These are phyloP conservation scores for Teunomyces funiuensis DNA, from an alignment of 805 yeast species.

Conservation along the genomic window DNA sequence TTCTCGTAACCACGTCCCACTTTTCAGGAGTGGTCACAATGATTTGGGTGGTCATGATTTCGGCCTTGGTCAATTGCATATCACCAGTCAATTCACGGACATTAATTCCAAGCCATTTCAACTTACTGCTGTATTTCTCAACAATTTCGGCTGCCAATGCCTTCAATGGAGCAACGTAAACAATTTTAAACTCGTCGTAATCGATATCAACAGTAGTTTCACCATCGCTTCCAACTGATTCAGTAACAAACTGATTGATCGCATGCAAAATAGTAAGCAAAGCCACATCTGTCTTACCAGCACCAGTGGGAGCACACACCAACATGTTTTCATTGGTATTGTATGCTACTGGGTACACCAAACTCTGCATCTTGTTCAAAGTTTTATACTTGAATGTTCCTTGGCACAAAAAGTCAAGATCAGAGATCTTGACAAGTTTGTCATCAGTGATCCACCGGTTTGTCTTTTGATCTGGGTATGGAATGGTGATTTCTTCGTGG, in stretches of 20 bases:
- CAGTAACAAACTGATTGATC: conserved; percentile 66
- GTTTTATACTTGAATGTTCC: conserved; percentile 83
- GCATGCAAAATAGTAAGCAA: conserved; percentile 76
- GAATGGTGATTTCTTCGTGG: conserved; percentile 82
- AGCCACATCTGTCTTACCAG: conserved; percentile 96
- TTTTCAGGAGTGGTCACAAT: conserved; percentile 95
- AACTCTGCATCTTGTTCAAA: conserved; percentile 83
- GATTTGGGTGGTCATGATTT: conserved; percentile 77
- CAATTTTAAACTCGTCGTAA: conserved; percentile 82
- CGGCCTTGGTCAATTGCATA: conserved; percentile 84
- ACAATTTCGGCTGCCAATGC: conserved; percentile 97
- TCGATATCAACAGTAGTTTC: conserved; percentile 61
- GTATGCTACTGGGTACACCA: conserved; percentile 90
- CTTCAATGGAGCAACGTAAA: conserved; percentile 90
- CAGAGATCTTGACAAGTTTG: conserved; percentile 54
- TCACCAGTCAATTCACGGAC: conserved; percentile 94
- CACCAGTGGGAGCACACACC: conserved; percentile 97
- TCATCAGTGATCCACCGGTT: conserved; percentile 44
- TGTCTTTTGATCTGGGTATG: conserved; percentile 57
- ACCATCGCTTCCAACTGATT: conserved; percentile 46
- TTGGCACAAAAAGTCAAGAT: conserved; percentile 74
- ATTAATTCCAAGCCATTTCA: conserved; percentile 80
- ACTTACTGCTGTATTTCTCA: conserved; percentile 75
- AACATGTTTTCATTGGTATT: conserved; percentile 92
- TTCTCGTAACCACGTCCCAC: conserved; percentile 97